phyloP scores from a whole-genome alignment of 306 rosid genomes.

The Chamaecrista fasciculata region DNA sequence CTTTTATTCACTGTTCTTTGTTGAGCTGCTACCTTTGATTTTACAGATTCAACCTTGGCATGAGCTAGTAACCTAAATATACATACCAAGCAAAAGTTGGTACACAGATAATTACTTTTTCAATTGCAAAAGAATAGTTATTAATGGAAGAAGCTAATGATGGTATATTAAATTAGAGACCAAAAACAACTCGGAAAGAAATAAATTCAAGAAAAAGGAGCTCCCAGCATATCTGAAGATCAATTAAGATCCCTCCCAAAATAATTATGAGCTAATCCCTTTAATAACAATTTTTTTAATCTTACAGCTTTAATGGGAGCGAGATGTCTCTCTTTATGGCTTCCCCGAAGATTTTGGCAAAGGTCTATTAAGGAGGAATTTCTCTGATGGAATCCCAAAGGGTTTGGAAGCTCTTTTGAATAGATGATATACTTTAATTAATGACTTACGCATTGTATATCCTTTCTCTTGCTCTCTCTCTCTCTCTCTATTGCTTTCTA shows the following conservation, averaged over 20 bases:
- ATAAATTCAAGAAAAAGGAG: background rate
- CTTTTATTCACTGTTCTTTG: constrained; percentile 61
- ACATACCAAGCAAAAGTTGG: constrained; percentile 25
- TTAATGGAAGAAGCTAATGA: background rate
- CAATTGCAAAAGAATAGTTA: background rate
- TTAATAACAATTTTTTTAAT: background rate
- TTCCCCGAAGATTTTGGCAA: background rate
- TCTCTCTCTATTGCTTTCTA: background rate
- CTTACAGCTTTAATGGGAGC: background rate
- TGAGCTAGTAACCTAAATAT: constrained; percentile 82
- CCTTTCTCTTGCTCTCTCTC: too few relatives aligned
- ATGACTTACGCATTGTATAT: background rate
- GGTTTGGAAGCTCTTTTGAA: background rate
- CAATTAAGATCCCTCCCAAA: background rate
- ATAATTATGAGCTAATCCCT: background rate
- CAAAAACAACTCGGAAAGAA: constrained; percentile 4
- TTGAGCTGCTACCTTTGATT: constrained; percentile 91
- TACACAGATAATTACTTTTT: constrained; percentile 13
- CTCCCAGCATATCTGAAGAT: background rate
- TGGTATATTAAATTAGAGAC: background rate
- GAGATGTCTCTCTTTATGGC: background rate
- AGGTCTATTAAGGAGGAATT: background rate
- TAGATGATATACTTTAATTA: background rate
- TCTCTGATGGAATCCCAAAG: background rate
- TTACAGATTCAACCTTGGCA: constrained; percentile 90